Evolutionary conservation across 352 stramenopile genomes (phyloP).

Genomic region (Phytopythium montanum): DNA sequence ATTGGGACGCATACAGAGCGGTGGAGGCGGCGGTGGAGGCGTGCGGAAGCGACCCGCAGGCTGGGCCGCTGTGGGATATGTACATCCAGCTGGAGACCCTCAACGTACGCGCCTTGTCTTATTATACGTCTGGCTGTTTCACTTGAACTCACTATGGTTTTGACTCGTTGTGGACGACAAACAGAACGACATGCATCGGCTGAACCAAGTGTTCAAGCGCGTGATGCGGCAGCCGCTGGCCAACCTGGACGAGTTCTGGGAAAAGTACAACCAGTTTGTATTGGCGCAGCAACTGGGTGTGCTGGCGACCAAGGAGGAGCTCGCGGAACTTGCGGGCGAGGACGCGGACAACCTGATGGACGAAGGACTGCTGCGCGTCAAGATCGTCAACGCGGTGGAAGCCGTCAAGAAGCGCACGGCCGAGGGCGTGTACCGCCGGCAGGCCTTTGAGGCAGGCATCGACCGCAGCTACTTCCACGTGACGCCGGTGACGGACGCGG

Average conservation of each 20-base stretch:
- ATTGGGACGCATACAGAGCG: constrained; percentile 19
- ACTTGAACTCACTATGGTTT: background rate
- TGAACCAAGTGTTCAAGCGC: constrained; percentile 81
- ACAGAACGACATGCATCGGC: constrained; percentile 79
- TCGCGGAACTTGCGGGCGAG: constrained; percentile 46
- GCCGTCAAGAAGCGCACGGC: constrained; percentile 65
- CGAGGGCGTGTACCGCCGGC: constrained; percentile 54
- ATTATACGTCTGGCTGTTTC: background rate
- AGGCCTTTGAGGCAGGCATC: constrained; percentile 72
- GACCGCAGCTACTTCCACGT: constrained; percentile 84
- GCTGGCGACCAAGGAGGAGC: constrained; percentile 58
- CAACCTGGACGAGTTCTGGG: constrained; percentile 82
- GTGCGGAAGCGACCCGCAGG: constrained; percentile 60
- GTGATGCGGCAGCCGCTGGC: constrained; percentile 67
- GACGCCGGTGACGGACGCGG: constrained; percentile 56
- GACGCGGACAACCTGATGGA: constrained; percentile 72
- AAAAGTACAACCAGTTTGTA: constrained; percentile 86
- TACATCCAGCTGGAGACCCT: constrained; percentile 80
- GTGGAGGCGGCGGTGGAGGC: constrained; percentile 52
- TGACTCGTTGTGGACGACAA: constrained; percentile 1
- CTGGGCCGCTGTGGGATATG: constrained; percentile 69
- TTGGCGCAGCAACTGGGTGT: constrained; percentile 62
- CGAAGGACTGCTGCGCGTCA: constrained; percentile 73
- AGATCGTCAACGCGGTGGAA: constrained; percentile 79
- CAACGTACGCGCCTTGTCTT: constrained; percentile 33